phyloP scores from a whole-genome alignment of 2,329 filamentous ascomycete species.

The Stagonosporopsis vannaccii region DNA sequence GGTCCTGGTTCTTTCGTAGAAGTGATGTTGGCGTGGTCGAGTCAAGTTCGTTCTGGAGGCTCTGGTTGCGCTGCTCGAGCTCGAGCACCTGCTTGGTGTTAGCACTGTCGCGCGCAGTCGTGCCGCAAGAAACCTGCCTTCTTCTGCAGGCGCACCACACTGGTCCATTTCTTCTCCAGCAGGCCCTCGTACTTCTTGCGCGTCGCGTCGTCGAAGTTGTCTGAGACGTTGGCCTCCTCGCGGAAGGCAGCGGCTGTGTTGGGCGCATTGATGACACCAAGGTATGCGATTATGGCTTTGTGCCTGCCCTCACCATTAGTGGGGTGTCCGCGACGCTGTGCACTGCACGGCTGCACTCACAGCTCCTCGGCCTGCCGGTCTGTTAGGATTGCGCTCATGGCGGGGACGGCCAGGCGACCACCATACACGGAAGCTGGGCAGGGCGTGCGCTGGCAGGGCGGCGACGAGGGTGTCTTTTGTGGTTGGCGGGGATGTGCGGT shows the following conservation, averaged over 20 bases:
- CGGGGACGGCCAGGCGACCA: slow-evolving; percentile 41
- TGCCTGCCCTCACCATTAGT: slow-evolving; percentile 64
- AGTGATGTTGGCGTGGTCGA: slow-evolving; percentile 81
- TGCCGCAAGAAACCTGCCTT: slow-evolving; percentile 66
- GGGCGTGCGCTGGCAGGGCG: slow-evolving; percentile 9
- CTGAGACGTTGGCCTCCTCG: slow-evolving; percentile 76
- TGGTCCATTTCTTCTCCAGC: slow-evolving; percentile 98
- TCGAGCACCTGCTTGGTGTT: slow-evolving; percentile 78
- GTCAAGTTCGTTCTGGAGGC: slow-evolving; percentile 83
- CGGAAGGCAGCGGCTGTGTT: slow-evolving; percentile 75
- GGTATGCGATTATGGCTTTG: slow-evolving; percentile 92
- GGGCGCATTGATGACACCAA: slow-evolving; percentile 74
- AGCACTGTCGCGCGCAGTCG: slow-evolving; percentile 17
- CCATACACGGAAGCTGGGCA: slow-evolving; percentile 37
- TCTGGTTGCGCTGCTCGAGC: slow-evolving; percentile 76
- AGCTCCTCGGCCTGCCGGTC: slow-evolving; percentile 86
- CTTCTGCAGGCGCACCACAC: slow-evolving; percentile 91
- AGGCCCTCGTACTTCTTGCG: slow-evolving; percentile 94
- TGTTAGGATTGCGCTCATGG: slow-evolving; percentile 79
- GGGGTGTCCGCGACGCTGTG: slow-evolving; percentile 11
- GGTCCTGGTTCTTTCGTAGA: slow-evolving; percentile 82
- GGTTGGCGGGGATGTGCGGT: slow-evolving; percentile 32
- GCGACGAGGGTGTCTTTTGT: slow-evolving; percentile 25
- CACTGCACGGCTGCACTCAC: slow-evolving; percentile 62
- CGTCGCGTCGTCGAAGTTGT: slow-evolving; percentile 78